Evolutionary conservation across 306 rosid genomes (phyloP).

Genomic region (Begonia peltatifolia): DNA sequence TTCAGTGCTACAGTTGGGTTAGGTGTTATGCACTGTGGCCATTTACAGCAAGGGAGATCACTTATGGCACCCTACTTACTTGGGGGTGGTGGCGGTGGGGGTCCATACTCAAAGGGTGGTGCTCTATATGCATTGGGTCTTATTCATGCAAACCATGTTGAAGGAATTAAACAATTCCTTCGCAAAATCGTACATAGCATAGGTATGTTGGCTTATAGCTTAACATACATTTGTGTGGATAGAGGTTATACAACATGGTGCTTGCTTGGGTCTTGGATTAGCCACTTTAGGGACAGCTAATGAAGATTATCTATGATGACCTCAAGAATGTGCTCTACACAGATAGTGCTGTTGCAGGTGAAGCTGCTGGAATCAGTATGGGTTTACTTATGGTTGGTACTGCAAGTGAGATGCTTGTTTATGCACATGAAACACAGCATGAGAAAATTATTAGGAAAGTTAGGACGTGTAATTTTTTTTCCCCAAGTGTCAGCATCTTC

Average conservation of each 20-base stretch:
- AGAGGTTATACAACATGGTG: conserved; percentile 97
- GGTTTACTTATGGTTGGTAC: conserved; percentile 99
- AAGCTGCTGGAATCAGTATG: conserved; percentile 97
- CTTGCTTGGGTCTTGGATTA: conserved; percentile 97
- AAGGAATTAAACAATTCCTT: conserved; percentile 93
- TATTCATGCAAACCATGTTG: conserved; percentile 97
- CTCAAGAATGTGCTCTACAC: conserved; percentile 75
- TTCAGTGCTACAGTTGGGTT: conserved; percentile 97
- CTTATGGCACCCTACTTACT: conserved; percentile 97
- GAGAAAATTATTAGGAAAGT: conserved; percentile 79
- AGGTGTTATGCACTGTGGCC: conserved; percentile 96
- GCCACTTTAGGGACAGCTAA: conserved; percentile 95
- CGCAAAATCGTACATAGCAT: conserved; percentile 83
- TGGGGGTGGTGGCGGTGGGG: conserved; percentile 85
- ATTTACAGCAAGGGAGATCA: conserved; percentile 91
- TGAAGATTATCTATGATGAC: conserved; percentile 74
- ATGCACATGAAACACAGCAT: conserved; percentile 95
- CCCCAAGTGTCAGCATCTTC: background rate
- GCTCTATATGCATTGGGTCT: conserved; percentile 95
- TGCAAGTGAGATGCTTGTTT: conserved; percentile 92
- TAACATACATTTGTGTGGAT: conserved; percentile 4
- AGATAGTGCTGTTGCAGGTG: conserved; percentile 97
- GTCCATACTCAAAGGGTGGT: conserved; percentile 96
- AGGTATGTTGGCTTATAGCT: conserved; percentile 32
- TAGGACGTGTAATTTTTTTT: conserved; percentile 6